A percentile compares a stretch with the other conserved stretches of the same genome.
These are phyloP conservation scores for Coemansia sp. DNA, from an alignment of 192 early-diverging fungal species.

Conservation along the genomic window DNA sequence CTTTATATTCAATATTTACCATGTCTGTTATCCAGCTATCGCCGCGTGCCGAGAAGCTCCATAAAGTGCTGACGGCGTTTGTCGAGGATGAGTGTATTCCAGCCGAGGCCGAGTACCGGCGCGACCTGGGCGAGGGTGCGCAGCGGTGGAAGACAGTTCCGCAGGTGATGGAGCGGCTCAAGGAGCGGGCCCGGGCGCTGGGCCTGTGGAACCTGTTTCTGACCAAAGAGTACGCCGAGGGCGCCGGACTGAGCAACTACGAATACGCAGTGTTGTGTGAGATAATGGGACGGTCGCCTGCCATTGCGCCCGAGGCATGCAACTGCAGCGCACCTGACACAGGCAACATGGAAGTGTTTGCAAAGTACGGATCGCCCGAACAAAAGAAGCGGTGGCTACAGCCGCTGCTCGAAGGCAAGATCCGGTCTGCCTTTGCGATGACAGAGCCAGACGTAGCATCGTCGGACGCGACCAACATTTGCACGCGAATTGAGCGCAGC, in stretches of 20 bases:
- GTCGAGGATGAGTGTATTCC: slow-evolving; percentile 91
- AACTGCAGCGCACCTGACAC: slow-evolving; percentile 96
- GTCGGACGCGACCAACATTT: slow-evolving; percentile 98
- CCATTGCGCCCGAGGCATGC: slow-evolving; percentile 86
- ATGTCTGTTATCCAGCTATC: slow-evolving; percentile 50
- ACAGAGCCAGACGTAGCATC: slow-evolving; percentile 94
- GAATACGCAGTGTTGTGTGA: slow-evolving; percentile 95
- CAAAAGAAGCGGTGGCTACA: slow-evolving; percentile 80
- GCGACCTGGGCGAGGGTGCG: slow-evolving; percentile 70
- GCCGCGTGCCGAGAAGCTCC: slow-evolving; percentile 42
- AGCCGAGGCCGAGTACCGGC: slow-evolving; percentile 73
- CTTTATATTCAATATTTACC: not conserved
- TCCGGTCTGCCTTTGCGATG: slow-evolving; percentile 98
- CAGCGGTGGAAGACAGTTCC: slow-evolving; percentile 87
- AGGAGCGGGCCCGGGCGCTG: slow-evolving; percentile 76
- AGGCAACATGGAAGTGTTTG: slow-evolving; percentile 99
- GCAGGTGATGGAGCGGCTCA: slow-evolving; percentile 83
- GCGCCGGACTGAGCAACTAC: slow-evolving; percentile 87
- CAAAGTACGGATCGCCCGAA: slow-evolving; percentile 83
- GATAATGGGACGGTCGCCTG: slow-evolving; percentile 76
- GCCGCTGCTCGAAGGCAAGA: slow-evolving; percentile 86
- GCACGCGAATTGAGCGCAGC: slow-evolving; percentile 71
- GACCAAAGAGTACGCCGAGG: slow-evolving; percentile 74
- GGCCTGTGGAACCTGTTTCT: slow-evolving; percentile 98
- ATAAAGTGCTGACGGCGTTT: slow-evolving; percentile 36